phyloP scores from a whole-genome alignment of 768 basidiomycete genomes.

The Suillus plorans region DNA sequence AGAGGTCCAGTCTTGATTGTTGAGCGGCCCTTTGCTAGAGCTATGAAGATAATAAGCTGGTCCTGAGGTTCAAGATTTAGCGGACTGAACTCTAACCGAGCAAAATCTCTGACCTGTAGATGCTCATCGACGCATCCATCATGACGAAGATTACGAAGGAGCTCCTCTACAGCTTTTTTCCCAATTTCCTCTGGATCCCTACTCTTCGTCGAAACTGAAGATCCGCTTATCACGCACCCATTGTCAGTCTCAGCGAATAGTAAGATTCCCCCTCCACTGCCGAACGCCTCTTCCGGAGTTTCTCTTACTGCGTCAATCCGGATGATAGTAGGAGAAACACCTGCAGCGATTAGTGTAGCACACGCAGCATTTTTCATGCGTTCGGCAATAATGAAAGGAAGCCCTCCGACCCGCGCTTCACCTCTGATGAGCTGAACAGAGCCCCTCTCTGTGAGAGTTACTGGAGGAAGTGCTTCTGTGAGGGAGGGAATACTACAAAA shows the following conservation, averaged over 20 bases:
- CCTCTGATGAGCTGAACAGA: constrained; percentile 51
- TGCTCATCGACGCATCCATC: constrained; percentile 74
- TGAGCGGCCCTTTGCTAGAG: constrained; percentile 66
- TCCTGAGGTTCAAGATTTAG: constrained; percentile 41
- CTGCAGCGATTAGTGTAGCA: constrained; percentile 39
- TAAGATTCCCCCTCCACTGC: constrained; percentile 69
- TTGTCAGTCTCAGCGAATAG: constrained; percentile 72
- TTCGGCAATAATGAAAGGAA: constrained; percentile 55
- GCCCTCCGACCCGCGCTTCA: constrained; percentile 62
- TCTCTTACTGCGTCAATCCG: constrained; percentile 48
- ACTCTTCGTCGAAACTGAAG: constrained; percentile 59
- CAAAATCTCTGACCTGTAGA: constrained; percentile 43
- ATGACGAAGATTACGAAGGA: constrained; percentile 56
- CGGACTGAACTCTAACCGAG: neutral
- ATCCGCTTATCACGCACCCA: constrained; percentile 69
- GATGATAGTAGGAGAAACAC: constrained; percentile 27
- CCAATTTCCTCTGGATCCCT: constrained; percentile 49
- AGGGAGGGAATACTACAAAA: constrained; percentile 37
- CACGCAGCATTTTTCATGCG: constrained; percentile 58
- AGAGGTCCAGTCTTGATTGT: constrained; percentile 55
- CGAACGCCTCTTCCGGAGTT: constrained; percentile 43
- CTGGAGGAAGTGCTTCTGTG: constrained; percentile 39
- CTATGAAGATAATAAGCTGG: constrained; percentile 77
- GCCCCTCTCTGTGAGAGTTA: constrained; percentile 59
- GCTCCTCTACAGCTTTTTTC: constrained; percentile 56